These are phyloP conservation scores for Plectosphaerella sp. DNA, from an alignment of 2,329 filamentous ascomycete species.

Conservation along the genomic window DNA sequence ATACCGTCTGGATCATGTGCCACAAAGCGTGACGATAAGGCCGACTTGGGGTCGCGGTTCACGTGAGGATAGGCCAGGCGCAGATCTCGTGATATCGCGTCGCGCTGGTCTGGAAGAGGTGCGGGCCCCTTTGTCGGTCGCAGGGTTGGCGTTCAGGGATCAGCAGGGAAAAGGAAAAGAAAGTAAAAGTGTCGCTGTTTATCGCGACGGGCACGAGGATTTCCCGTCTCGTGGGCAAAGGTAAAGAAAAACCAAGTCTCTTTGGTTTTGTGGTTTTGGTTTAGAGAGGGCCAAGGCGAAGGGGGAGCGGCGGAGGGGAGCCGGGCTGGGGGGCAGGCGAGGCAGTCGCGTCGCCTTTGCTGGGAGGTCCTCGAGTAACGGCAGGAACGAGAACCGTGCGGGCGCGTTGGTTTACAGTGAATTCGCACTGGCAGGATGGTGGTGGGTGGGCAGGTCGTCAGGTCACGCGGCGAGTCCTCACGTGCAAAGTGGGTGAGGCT, in stretches of 20 bases:
- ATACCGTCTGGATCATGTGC: slow-evolving; percentile 44
- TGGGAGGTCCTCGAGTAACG: too few species aligned
- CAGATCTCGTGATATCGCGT: slow-evolving; percentile 46
- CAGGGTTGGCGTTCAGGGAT: too few species aligned
- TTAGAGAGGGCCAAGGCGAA: slow-evolving; percentile 5
- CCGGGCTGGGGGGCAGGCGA: background rate
- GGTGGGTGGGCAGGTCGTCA: slow-evolving; percentile 2
- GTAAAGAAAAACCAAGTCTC: too few species aligned
- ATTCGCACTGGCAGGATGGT: background rate
- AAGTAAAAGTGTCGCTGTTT: too few species aligned
- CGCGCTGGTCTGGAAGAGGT: slow-evolving; percentile 7
- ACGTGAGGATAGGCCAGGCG: slow-evolving; percentile 24
- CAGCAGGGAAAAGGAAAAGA: too few species aligned
- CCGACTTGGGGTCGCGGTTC: slow-evolving; percentile 33
- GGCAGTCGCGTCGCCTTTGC: background rate
- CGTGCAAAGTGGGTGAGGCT: slow-evolving; percentile 33
- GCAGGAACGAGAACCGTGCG: too few species aligned
- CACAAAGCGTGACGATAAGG: slow-evolving; percentile 31
- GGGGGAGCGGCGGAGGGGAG: background rate
- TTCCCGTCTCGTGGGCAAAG: too few species aligned
- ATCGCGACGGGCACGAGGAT: too few species aligned
- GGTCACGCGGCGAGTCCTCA: slow-evolving; percentile 35
- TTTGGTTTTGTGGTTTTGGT: background rate
- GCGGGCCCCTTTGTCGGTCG: too few species aligned
- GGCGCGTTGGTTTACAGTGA: too few species aligned